Conservation (phyloP, 805 yeast genomes). For the Saturnispora hagleri region DNA sequence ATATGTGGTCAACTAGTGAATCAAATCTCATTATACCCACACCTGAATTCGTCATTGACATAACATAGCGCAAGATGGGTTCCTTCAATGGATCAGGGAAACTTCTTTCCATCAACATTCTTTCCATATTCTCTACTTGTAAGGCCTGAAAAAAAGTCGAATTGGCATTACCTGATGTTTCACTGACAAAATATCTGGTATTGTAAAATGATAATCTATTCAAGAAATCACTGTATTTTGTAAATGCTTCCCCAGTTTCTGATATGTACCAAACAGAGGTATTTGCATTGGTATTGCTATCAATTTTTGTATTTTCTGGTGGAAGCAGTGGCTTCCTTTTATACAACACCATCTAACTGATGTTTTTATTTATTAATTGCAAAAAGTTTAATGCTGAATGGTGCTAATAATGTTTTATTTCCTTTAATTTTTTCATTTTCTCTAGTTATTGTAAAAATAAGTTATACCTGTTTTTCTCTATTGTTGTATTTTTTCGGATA, state of each 20-base stretch:
- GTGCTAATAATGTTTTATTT: not conserved
- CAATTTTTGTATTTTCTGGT: slow-evolving; percentile 25
- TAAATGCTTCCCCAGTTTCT: slow-evolving; percentile 85
- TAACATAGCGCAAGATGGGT: slow-evolving; percentile 80
- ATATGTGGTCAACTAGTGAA: slow-evolving; percentile 79
- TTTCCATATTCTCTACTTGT: slow-evolving; percentile 59
- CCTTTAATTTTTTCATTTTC: not conserved
- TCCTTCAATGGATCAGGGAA: slow-evolving; percentile 91
- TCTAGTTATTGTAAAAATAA: not conserved
- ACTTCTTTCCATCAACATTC: slow-evolving; percentile 57
- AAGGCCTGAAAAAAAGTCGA: slow-evolving; percentile 86
- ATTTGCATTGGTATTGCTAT: slow-evolving; percentile 42
- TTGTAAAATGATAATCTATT: slow-evolving; percentile 63
- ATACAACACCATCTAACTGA: slow-evolving; percentile 51
- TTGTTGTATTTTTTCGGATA: not conserved
- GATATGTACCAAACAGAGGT: slow-evolving; percentile 74
- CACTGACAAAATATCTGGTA: slow-evolving; percentile 81
- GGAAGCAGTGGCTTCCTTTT: slow-evolving; percentile 62
- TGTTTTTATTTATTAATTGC: not conserved
- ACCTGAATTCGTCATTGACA: slow-evolving; percentile 62
- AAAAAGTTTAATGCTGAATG: not conserved
- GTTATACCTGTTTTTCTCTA: not conserved
- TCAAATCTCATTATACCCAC: slow-evolving; percentile 47
- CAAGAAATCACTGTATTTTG: slow-evolving; percentile 66
- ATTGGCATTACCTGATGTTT: slow-evolving; percentile 89